Conservation (phyloP, 345 rosid genomes). For the Gossypium anomalum region DNA sequence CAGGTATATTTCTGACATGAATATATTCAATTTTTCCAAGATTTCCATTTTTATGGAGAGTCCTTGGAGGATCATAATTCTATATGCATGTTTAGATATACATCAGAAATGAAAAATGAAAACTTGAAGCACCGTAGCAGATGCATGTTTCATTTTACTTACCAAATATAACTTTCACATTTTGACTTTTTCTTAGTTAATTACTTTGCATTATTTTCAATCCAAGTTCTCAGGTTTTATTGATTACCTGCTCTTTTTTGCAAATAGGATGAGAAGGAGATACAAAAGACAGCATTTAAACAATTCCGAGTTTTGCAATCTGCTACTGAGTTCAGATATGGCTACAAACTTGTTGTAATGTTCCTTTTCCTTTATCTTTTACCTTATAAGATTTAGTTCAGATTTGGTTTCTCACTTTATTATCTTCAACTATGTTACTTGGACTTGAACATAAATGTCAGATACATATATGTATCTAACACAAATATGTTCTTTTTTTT, state of each 20-base stretch:
- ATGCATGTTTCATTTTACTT: constrained; percentile 5
- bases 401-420: neutral
- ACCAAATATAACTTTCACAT: neutral
- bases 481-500: neutral
- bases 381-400: neutral
- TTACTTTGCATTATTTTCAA: constrained; percentile 8
- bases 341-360: constrained; percentile 94
- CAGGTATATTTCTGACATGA: neutral
- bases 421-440: neutral
- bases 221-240: constrained; percentile 8
- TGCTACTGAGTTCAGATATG: constrained; percentile 83
- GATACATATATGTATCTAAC: neutral
- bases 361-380: neutral
- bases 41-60: neutral
- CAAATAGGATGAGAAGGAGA: constrained; percentile 84
- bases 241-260: constrained; percentile 13
- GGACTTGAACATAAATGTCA: neutral
- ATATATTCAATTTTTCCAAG: neutral
- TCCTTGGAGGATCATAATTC: no score
- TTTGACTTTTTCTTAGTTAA: neutral
- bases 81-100: no score
- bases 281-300: constrained; percentile 77
- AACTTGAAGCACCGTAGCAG: neutral
- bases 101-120: neutral
- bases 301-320: constrained; percentile 65